These are phyloP conservation scores for Phytophthora capsici DNA, from an alignment of 352 stramenopile genomes.

Conservation along the genomic window DNA sequence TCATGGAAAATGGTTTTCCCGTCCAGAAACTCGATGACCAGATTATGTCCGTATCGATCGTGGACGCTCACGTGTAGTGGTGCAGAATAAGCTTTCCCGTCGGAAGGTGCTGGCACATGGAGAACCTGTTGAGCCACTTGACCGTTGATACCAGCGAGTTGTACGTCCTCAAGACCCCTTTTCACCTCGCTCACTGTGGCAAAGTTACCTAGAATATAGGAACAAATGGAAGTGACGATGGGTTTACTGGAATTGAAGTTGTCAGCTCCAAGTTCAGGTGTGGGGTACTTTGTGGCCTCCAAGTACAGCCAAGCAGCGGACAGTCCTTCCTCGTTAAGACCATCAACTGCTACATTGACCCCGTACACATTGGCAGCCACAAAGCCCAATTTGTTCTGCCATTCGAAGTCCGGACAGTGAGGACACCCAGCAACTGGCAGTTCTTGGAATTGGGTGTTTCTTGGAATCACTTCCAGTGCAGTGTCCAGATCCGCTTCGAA, in stretches of 20 bases:
- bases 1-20: conserved; percentile 62
- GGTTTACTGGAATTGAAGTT: conserved; percentile 42
- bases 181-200: conserved; percentile 66
- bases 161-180: conserved; percentile 48
- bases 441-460: conserved; percentile 56
- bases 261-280: conserved; percentile 21
- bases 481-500: conserved; percentile 56
- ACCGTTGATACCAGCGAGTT: conserved; percentile 63
- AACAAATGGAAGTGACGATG: conserved; percentile 68
- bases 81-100: conserved; percentile 33
- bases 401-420: conserved; percentile 53
- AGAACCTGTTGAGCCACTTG: conserved; percentile 33
- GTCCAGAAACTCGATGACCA: conserved; percentile 78
- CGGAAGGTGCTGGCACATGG: conserved; percentile 18
- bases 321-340: conserved; percentile 60
- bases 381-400: conserved; percentile 51
- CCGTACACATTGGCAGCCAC: conserved; percentile 61
- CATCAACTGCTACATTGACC: conserved; percentile 59
- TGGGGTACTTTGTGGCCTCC: conserved; percentile 55
- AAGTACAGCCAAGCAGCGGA: conserved; percentile 62
- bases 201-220: conserved; percentile 81
- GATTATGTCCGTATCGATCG: conserved; percentile 60
- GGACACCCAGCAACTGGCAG: conserved; percentile 40
- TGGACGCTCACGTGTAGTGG: conserved; percentile 74
- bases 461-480: conserved; percentile 56